These are phyloP conservation scores for Cyclotella kingstonii DNA, from an alignment of 108 stramenopile genomes.

Conservation along the genomic window DNA sequence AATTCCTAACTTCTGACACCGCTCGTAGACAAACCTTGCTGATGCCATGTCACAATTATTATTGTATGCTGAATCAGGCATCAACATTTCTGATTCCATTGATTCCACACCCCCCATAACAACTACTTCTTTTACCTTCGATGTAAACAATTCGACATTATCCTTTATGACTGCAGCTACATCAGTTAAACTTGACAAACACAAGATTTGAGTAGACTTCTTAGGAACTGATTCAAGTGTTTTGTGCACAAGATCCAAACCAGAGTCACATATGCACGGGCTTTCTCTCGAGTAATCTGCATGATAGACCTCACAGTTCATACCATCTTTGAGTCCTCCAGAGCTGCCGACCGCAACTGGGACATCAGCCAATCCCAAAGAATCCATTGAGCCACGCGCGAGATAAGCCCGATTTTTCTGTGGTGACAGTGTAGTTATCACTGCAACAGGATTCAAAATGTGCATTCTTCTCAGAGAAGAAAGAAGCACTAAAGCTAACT, in stretches of 20 bases:
- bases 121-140: constrained; percentile 49
- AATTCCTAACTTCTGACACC: constrained; percentile 42
- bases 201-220: constrained; percentile 37
- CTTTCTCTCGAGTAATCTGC: constrained; percentile 42
- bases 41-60: constrained; percentile 43
- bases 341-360: constrained; percentile 44
- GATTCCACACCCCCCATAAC: constrained; percentile 44
- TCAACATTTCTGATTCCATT: constrained; percentile 27
- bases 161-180: constrained; percentile 41
- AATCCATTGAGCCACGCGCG: constrained; percentile 40
- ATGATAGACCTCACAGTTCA: constrained; percentile 41
- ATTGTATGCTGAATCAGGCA: constrained; percentile 46
- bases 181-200: constrained; percentile 42
- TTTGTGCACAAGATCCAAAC: constrained; percentile 31
- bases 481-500: constrained; percentile 38
- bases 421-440: constrained; percentile 39
- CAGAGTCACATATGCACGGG: constrained; percentile 37
- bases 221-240: constrained; percentile 39
- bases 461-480: constrained; percentile 30
- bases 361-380: constrained; percentile 45
- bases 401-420: constrained; percentile 36
- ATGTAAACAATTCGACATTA: constrained; percentile 36
- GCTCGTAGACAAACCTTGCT: constrained; percentile 39
- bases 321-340: constrained; percentile 31
- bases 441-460: constrained; percentile 45